A percentile compares a stretch with the other conserved stretches of the same genome.
These are phyloP conservation scores for Xylaria sp. DNA, from an alignment of 2,329 filamentous ascomycete species.

Conservation along the genomic window DNA sequence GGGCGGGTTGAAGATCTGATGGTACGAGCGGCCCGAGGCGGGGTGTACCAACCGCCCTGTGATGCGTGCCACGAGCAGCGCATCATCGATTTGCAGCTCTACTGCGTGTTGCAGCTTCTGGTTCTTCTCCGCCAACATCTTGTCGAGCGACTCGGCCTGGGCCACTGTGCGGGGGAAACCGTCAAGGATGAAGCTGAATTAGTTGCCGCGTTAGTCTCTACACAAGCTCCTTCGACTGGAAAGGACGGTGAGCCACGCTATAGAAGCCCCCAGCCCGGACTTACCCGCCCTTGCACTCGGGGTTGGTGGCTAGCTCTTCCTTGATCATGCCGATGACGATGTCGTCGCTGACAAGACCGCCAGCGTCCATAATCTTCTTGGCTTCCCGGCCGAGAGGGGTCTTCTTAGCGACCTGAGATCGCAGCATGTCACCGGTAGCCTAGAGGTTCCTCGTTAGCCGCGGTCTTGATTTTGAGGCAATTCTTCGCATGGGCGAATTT, in stretches of 20 bases:
- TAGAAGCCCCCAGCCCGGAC: constrained; percentile 49
- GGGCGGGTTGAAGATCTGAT: constrained; percentile 98
- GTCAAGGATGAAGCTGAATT: constrained; percentile 91
- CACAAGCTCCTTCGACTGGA: constrained; percentile 17
- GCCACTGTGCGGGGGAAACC: constrained; percentile 97
- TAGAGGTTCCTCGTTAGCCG: constrained; percentile 52
- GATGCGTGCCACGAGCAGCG: constrained; percentile 92
- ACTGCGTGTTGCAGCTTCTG: constrained; percentile 94
- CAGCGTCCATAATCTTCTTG: constrained; percentile 99
- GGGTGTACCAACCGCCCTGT: constrained; percentile 96
- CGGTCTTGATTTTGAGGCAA: constrained; percentile 32
- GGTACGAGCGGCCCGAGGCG: constrained; percentile 94
- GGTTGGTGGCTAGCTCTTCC: constrained; percentile 92
- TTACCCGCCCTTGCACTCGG: constrained; percentile 96
- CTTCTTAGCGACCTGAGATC: constrained; percentile 98
- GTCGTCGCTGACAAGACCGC: constrained; percentile 96
- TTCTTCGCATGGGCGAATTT: constrained; percentile 29
- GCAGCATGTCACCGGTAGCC: constrained; percentile 99
- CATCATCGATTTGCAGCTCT: constrained; percentile 96
- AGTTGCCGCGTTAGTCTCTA: constrained; percentile 43
- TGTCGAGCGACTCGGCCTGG: constrained; percentile 93
- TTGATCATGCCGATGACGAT: constrained; percentile 99
- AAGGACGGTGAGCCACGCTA: neutral
- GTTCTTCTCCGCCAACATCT: constrained; percentile 82
- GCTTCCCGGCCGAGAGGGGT: constrained; percentile 92